A percentile compares a stretch with the other conserved stretches of the same genome.
phyloP scores from a whole-genome alignment of 177 flowering plant species.

The Vitis hybrid region DNA sequence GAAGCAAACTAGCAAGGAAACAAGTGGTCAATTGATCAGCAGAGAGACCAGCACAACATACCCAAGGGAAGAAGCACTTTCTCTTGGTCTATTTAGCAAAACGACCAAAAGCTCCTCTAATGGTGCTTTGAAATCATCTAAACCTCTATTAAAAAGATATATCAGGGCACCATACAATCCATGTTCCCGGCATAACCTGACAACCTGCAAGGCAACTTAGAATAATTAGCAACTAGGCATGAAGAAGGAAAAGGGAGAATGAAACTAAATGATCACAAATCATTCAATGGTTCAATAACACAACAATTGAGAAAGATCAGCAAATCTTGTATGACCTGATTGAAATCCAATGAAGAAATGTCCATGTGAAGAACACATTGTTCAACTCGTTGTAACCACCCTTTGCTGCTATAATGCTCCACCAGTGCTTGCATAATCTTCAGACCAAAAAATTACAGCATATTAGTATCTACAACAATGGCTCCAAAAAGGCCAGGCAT shows the following conservation, averaged over 20 bases:
- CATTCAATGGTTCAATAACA: background rate
- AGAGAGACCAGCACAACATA: constrained; percentile 29
- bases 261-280: background rate
- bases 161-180: constrained; percentile 86
- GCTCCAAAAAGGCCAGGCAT: background rate
- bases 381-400: constrained; percentile 98
- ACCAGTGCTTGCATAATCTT: constrained; percentile 99
- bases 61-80: constrained; percentile 70
- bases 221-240: background rate
- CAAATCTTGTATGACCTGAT: constrained; percentile 59
- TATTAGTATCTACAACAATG: background rate
- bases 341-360: constrained; percentile 95
- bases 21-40: no score
- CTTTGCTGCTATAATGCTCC: constrained; percentile 91
- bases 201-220: constrained; percentile 55
- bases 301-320: constrained; percentile 13
- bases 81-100: constrained; percentile 49
- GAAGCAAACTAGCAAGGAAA: no score
- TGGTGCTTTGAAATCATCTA: constrained; percentile 91
- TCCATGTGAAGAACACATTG: constrained; percentile 99
- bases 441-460: constrained; percentile 5
- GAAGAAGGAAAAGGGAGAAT: constrained; percentile 7
- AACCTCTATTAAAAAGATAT: constrained; percentile 89
- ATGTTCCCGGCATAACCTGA: constrained; percentile 87
- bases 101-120: constrained; percentile 85